These are phyloP conservation scores for Neurospora sp. DNA, from an alignment of 495 filamentous ascomycete genomes.

Conservation along the genomic window DNA sequence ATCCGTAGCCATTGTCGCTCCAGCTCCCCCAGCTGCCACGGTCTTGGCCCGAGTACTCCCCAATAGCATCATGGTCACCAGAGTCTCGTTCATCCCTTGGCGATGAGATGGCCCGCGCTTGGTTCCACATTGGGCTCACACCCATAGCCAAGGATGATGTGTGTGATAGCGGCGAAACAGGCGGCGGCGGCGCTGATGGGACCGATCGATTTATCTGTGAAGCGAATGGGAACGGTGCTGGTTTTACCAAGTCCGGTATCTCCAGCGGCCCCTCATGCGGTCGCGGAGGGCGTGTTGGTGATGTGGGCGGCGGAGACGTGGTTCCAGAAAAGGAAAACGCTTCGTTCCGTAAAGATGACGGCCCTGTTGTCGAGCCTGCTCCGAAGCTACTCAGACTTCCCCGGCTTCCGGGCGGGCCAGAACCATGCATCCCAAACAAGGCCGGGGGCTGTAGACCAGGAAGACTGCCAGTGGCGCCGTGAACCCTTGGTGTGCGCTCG, in stretches of 20 bases:
- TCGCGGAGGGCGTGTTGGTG: slow-evolving; percentile 19
- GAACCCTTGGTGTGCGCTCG: slow-evolving; percentile 15
- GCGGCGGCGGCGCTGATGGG: slow-evolving; percentile 3
- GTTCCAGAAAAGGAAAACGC: background rate
- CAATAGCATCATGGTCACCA: background rate
- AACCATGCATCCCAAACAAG: background rate
- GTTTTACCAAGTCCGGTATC: slow-evolving; percentile 21
- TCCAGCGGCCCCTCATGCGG: slow-evolving; percentile 23
- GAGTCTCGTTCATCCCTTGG: background rate
- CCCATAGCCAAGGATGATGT: background rate
- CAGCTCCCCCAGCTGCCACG: background rate
- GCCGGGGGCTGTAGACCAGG: slow-evolving; percentile 4
- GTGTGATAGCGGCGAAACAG: background rate
- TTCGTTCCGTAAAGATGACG: slow-evolving; percentile 13
- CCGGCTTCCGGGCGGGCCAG: background rate
- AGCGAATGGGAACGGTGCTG: slow-evolving; percentile 5
- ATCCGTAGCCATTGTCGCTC: background rate
- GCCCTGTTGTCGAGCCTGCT: slow-evolving; percentile 1
- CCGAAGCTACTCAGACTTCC: slow-evolving; percentile 4
- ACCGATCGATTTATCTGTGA: slow-evolving; percentile 15
- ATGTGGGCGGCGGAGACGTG: slow-evolving; percentile 2
- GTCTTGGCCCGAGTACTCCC: background rate
- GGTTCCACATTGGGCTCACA: background rate
- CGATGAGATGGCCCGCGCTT: background rate
- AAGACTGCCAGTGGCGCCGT: background rate